Base-by-base conservation (phyloP, 345 rosid species). In the Boechera retrofracta region DNA sequence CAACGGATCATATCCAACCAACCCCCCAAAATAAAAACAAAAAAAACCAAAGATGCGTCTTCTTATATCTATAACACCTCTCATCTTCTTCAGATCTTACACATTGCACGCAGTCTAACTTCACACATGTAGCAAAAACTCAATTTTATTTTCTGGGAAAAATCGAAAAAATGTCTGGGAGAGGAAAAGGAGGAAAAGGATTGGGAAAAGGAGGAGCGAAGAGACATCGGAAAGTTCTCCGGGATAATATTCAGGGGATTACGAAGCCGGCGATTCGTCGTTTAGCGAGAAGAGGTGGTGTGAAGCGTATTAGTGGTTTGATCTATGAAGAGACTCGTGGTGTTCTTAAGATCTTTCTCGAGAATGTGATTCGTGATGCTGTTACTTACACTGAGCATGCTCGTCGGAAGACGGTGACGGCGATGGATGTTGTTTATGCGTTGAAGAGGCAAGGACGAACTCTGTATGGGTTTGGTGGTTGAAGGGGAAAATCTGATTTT, bases 161-260 rank as follows among this genome's bases (percentile, higher is more conserved):
- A 28, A 28, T 28, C 29, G 29, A 28, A 52, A 83, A 56, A 58
- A 83, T 78, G 85, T 82, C 85, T 0, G 85, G 85, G 24, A 47
- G 85, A 38, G 85, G 85, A 42, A 82, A 82, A 65, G 85, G 85
- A 67, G 85, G 85, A 55, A 82, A 82, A 41, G 85, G 85, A 63
- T 69, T 82, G 41, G 85, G 85, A 35, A 82, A 82, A 36, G 85
- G 85, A 72, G 85, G 85, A 67, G 85, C 85, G 1, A 82, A 82
- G 79, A 55, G 85, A 7, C 85, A 82, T 70, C 45, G 85, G 53
- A 82, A 82, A 67, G 85, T 82, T 1, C 85, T 82, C 62, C 73
- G 84, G 0, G 84, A 81, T 18, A 81, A 81, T 18, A 81, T 81
- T 32, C 84, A 81, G 54, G 84, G 84, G 0, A 81, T 81, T 44